Evolutionary conservation across 768 basidiomycete species (phyloP).

Genomic region (Macrolepiota fuliginosa): DNA sequence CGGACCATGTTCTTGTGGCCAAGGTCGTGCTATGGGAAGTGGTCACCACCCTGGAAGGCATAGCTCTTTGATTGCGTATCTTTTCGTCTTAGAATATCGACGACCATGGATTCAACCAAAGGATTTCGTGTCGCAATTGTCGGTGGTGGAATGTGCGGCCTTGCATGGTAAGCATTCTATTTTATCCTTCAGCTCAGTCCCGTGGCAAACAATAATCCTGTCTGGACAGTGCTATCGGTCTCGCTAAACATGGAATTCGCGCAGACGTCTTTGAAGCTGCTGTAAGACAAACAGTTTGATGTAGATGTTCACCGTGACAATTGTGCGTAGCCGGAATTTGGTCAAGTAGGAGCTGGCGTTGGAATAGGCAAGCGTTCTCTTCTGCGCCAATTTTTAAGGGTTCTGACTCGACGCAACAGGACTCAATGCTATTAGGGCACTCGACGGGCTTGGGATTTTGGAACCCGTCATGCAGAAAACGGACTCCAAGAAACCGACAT

Average conservation of each 20-base stretch:
- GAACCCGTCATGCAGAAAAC: constrained; percentile 38
- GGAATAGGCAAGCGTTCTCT: constrained; percentile 38
- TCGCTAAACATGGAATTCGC: constrained; percentile 38
- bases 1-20: not conserved
- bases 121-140: constrained; percentile 51
- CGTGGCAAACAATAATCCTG: not conserved
- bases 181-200: not conserved
- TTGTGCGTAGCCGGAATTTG: constrained; percentile 37
- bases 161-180: constrained; percentile 32
- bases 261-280: constrained; percentile 55
- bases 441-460: constrained; percentile 41
- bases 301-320: not conserved
- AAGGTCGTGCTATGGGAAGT: not conserved
- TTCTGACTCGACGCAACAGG: constrained; percentile 26
- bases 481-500: constrained; percentile 28
- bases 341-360: constrained; percentile 56
- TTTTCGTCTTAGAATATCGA: not conserved
- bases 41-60: not conserved
- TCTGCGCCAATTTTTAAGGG: not conserved
- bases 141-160: constrained; percentile 54
- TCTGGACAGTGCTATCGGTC: constrained; percentile 37
- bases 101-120: constrained; percentile 22
- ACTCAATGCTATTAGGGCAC: constrained; percentile 46
- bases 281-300: constrained; percentile 23
- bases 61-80: not conserved